A percentile compares a stretch with the other conserved stretches of the same genome.
Evolutionary conservation across 129 eudicot species (phyloP).

Genomic region (Solidago caesia): DNA sequence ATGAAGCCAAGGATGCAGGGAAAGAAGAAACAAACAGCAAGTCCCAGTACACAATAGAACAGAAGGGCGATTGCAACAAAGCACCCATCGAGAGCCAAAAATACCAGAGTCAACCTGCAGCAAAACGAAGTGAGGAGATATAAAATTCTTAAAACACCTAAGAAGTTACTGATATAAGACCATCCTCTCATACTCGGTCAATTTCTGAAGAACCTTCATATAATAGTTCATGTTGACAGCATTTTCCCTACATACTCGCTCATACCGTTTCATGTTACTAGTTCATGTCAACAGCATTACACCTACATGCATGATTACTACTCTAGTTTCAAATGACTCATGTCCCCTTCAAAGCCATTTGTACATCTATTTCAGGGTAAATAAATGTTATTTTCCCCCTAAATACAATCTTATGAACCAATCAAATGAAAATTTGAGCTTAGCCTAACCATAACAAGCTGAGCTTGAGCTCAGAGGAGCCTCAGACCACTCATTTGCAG

Average conservation of each 20-base stretch:
- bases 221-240: too few relatives aligned
- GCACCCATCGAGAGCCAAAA: slow-evolving; percentile 74
- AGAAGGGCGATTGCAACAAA: slow-evolving; percentile 68
- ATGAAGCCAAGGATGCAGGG: slow-evolving; percentile 3
- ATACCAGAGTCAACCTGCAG: slow-evolving; percentile 72
- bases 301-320: too few relatives aligned
- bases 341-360: background rate
- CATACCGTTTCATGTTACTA: too few relatives aligned
- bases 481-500: too few relatives aligned
- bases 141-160: background rate
- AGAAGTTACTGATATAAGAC: background rate
- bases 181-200: too few relatives aligned
- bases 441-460: background rate
- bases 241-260: too few relatives aligned
- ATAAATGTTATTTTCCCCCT: background rate
- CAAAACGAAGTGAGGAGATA: background rate
- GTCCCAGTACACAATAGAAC: slow-evolving; percentile 55
- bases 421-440: too few relatives aligned
- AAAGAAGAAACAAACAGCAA: slow-evolving; percentile 31
- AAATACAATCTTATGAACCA: background rate
- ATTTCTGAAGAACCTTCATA: background rate
- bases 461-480: background rate
- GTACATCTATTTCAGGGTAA: background rate
- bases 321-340: too few relatives aligned
- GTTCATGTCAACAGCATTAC: too few relatives aligned